Percentiles rank a stretch among this genome's conserved stretches.
These are phyloP conservation scores for Aspergillus tubingensis DNA, from an alignment of 2,329 filamentous ascomycete species.

Conservation along the genomic window DNA sequence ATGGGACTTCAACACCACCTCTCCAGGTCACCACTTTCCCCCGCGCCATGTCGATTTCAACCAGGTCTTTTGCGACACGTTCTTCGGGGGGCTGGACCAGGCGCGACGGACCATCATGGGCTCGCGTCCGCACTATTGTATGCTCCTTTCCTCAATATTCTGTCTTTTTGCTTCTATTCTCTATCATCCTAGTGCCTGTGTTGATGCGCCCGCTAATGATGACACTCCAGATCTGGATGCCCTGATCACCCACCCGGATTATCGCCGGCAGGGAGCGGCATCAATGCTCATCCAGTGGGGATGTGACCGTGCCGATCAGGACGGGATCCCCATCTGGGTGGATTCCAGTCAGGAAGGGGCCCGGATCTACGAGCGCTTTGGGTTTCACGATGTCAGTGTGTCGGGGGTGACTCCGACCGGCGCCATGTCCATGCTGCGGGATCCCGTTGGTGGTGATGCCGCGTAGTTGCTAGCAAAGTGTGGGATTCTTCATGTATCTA, in stretches of 20 bases:
- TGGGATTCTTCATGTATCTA: no score
- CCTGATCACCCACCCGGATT: constrained; percentile 22
- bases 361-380: constrained; percentile 5
- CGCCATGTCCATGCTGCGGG: background rate
- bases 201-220: background rate
- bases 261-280: constrained; percentile 15
- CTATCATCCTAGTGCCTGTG: background rate
- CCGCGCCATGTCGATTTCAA: background rate
- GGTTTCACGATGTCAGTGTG: constrained; percentile 9
- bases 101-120: background rate
- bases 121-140: background rate
- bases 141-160: background rate
- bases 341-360: constrained; percentile 7
- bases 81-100: background rate
- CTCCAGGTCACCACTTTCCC: background rate
- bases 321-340: constrained; percentile 4
- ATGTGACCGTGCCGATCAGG: constrained; percentile 12
- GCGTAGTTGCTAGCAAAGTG: background rate
- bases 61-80: background rate
- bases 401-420: background rate
- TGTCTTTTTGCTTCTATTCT: no score
- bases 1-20: background rate
- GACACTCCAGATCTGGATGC: background rate
- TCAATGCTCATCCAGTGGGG: constrained; percentile 18
- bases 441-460: background rate